phyloP scores from a whole-genome alignment of 805 yeast species.

The Lipomyces yamadae region DNA sequence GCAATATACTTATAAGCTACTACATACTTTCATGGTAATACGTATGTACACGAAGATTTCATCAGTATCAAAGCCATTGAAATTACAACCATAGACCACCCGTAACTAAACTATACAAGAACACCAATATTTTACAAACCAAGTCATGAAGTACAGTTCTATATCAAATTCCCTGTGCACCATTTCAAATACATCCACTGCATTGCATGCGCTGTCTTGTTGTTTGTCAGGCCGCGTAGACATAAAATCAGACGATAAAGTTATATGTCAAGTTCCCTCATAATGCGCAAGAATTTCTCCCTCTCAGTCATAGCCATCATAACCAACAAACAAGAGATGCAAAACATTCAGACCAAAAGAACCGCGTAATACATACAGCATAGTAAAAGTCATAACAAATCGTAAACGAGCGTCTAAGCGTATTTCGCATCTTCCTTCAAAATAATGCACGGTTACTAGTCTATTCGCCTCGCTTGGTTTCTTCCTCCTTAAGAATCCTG shows the following conservation, averaged over 20 bases:
- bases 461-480: constrained; percentile 28
- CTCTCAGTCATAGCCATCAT: not conserved
- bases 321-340: constrained; percentile 1
- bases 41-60: not conserved
- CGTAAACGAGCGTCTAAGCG: constrained; percentile 1
- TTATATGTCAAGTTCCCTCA: not conserved
- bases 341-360: not conserved
- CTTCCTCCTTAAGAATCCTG: constrained; percentile 33
- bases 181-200: not conserved
- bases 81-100: not conserved
- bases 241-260: not conserved
- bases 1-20: not conserved
- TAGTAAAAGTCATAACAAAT: not conserved
- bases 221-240: not conserved
- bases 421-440: not conserved
- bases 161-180: constrained; percentile 2
- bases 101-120: not conserved
- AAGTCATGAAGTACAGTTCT: not conserved
- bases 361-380: not conserved
- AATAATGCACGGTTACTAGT: not conserved
- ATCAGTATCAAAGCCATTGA: not conserved
- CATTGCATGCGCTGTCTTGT: not conserved
- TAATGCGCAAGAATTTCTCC: not conserved
- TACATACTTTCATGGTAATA: not conserved
- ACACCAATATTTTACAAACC: not conserved